Conservation (phyloP, 108 stramenopile species). For the Nitzschia inconspicua region DNA sequence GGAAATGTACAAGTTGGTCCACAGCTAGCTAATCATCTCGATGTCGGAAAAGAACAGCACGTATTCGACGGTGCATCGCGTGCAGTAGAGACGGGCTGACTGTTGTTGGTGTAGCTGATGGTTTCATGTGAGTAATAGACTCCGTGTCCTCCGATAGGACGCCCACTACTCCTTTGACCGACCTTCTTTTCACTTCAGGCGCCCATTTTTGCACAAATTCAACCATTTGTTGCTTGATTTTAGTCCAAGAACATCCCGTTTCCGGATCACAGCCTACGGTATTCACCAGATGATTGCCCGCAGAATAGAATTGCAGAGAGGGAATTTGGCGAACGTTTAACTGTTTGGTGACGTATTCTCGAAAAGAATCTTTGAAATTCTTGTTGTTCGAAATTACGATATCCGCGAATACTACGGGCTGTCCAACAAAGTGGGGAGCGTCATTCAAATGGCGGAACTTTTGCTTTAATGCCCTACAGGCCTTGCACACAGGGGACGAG, state of each 20-base stretch:
- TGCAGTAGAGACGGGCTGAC: no score
- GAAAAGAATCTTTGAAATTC: slow-evolving; percentile 3
- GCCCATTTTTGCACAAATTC: not conserved
- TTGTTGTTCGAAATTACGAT: slow-evolving; percentile 16
- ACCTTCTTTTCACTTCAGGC: no score
- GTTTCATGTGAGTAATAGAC: no score
- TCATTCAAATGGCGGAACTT: slow-evolving; percentile 9
- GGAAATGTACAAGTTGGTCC: no score
- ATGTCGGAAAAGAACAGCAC: no score
- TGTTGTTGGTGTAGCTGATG: no score
- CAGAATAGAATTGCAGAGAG: slow-evolving; percentile 4
- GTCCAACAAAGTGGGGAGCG: not conserved
- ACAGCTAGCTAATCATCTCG: no score
- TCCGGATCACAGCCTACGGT: slow-evolving; percentile 1
- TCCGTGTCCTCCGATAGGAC: no score
- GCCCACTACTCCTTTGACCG: no score
- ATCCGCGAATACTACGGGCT: slow-evolving; percentile 9
- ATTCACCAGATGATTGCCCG: not conserved
- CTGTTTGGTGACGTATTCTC: slow-evolving; percentile 4
- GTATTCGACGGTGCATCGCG: no score
- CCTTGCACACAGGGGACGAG: slow-evolving; percentile 5
- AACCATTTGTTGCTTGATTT: slow-evolving; percentile 11
- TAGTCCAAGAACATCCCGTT: slow-evolving; percentile 7
- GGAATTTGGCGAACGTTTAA: not conserved
- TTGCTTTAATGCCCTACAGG: slow-evolving; percentile 9